Evolutionary conservation across 257 asterid genomes (phyloP), one percentile per base, ranked within the genome.

Genomic region (Nicotiana noctiflora): DNA sequence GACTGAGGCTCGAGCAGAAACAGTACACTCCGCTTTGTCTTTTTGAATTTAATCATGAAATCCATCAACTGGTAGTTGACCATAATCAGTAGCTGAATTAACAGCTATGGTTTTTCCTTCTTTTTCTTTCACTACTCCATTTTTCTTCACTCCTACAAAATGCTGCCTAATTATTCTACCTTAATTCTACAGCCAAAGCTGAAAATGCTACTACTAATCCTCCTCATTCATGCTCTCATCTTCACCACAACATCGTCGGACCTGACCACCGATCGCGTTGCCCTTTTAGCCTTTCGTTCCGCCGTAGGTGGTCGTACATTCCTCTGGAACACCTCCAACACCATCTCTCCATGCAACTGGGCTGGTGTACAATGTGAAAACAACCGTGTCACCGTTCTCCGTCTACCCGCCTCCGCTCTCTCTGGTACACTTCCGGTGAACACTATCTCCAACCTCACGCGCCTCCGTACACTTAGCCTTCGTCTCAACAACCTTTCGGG

Each of bases 351-450:
- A 53, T 93, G 98, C 92, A 83, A 51, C 83, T 93, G 95, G 96
- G 82, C 80, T 10, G 98, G 98, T 40, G 91, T 92, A 3, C 84
- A 64, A 8, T 93, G 98, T 25, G 88, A 90, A 64, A 80, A 88
- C 88, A 80, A 75, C 88, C 91, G 92, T 18, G 98, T 94, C 6
- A 83, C 88, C 8, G 89, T 79, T 2, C 91, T 94, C 83, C 94
- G 95, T 51, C 91, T 94, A 68, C 98, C 98, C 0, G 98, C 84
- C 1, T 82, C 94, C 34, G 89, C 97, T n/a, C 97, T 92, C 83
- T 72, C 64, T 80, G 97, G 97, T 2, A 0, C 79, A 2, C 79
- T 94, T 4, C 97, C 97, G 10, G 25, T 70, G 17, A 59, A 62
- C 84, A 86, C 92, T 0, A 76, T 94, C 40, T 84, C 94, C 0